Evolutionary conservation across 177 flowering plant genomes (phyloP), one percentile per base, ranked within the genome.

Genomic region (Telopea speciosissima): DNA sequence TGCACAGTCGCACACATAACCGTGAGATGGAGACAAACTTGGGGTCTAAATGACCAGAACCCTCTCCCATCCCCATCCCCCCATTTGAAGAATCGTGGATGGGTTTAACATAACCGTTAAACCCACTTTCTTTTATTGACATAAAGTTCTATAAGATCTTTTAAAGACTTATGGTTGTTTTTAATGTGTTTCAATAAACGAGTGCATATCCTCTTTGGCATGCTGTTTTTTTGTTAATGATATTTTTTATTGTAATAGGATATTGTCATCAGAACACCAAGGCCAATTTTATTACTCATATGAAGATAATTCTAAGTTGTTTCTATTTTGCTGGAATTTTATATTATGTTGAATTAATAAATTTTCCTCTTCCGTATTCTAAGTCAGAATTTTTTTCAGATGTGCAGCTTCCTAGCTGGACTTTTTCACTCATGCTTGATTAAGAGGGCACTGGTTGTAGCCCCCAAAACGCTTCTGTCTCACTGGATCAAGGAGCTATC

Each of bases 401-500:
- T 96, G 31, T 87, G 97, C 83, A 82, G 97, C 65, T 96, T 83
- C 74, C 73, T 96, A 70, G 95, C 97, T 63, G 99, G 99, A 56
- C 70, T 96, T 45, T 96, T 89, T 63, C 79, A 85, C 73, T 96
- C 98, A 7, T 42, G 73, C 71, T 83, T 96, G 83, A 86, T 93
- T 22, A 89, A 82, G 75, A 87, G 99, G 81, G 99, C 76, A 10
- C 45, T 96, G 78, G 72, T 96, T 76, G 99, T 96, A 72, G 91
- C 97, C 69, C 99, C 99, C 4, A 96, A 91, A 80, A 96, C 99
- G 17, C 82, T 96, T 56, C 85, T 96, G 24, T 70, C 95, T 65
- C 99, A 96, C 68, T 96, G 97, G 99, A 81, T 87, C 52, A 93
- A 90, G 78, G 99, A 96, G 69, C 78, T 96, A 70, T 74, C 95